Evolutionary conservation across 306 rosid genomes (phyloP).

Genomic region (Aeschynomene evenia): DNA sequence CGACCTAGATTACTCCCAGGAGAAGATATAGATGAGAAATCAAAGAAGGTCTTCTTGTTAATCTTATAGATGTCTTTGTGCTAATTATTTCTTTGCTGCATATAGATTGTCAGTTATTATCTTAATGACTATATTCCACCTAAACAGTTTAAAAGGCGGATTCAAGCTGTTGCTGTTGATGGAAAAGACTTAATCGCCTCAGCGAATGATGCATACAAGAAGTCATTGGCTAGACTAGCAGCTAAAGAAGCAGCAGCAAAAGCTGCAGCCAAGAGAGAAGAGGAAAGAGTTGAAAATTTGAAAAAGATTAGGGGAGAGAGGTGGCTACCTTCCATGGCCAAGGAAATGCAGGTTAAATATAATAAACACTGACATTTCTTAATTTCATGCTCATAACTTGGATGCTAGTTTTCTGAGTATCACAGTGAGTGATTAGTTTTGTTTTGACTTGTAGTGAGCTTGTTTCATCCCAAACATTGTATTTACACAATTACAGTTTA

Average conservation of each 20-base stretch:
- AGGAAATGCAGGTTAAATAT: slow-evolving; percentile 46
- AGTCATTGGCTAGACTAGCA: slow-evolving; percentile 62
- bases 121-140: slow-evolving; percentile 12
- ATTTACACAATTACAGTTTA: neutral
- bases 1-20: slow-evolving; percentile 84
- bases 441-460: slow-evolving; percentile 20
- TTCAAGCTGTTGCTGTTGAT: slow-evolving; percentile 57
- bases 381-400: slow-evolving; percentile 10
- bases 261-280: slow-evolving; percentile 70
- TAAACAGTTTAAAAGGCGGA: slow-evolving; percentile 59
- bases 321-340: slow-evolving; percentile 88
- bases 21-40: slow-evolving; percentile 70
- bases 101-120: neutral
- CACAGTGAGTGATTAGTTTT: neutral
- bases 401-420: slow-evolving; percentile 24
- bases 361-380: neutral
- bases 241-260: slow-evolving; percentile 67
- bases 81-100: slow-evolving; percentile 1
- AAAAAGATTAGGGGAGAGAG: slow-evolving; percentile 86
- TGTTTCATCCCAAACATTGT: slow-evolving; percentile 6
- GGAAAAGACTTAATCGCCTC: slow-evolving; percentile 60
- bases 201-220: slow-evolving; percentile 52
- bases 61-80: neutral
- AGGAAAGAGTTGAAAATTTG: slow-evolving; percentile 72
- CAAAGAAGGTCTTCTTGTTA: slow-evolving; percentile 67